Conservation (phyloP, 306 rosid genomes). For the Begonia peltatifolia region DNA sequence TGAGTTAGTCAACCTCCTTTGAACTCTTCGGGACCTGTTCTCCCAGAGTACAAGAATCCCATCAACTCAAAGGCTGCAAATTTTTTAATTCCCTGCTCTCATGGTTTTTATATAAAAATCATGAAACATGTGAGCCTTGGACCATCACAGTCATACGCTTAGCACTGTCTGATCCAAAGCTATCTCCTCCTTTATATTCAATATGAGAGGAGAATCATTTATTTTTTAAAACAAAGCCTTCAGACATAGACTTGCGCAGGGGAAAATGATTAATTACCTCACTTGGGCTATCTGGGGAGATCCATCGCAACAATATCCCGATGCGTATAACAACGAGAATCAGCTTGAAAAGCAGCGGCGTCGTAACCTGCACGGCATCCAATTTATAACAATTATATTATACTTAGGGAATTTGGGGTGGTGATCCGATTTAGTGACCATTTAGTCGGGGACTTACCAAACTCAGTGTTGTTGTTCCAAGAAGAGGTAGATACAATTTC, state of each 20-base stretch:
- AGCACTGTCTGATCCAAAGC: conserved; percentile 53
- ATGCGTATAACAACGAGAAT: conserved; percentile 85
- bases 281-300: conserved; percentile 49
- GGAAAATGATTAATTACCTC: conserved; percentile 42
- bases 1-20: conserved; percentile 22
- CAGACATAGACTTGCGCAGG: too few relatives aligned
- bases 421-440: neutral
- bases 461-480: conserved; percentile 94
- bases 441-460: conserved; percentile 38
- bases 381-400: conserved; percentile 12
- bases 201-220: conserved; percentile 39
- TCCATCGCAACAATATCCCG: conserved; percentile 75
- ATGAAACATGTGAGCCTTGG: conserved; percentile 67
- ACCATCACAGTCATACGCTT: conserved; percentile 65
- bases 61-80: conserved; percentile 22
- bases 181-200: conserved; percentile 65
- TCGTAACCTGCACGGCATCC: conserved; percentile 60
- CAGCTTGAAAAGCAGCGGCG: conserved; percentile 93
- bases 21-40: conserved; percentile 29
- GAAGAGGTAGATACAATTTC: conserved; percentile 71
- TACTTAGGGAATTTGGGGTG: neutral
- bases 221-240: conserved; percentile 3
- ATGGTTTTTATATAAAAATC: conserved; percentile 26
- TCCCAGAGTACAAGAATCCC: conserved; percentile 30
- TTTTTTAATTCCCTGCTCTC: conserved; percentile 15